A percentile compares a stretch with the other conserved stretches of the same genome.
phyloP scores from a whole-genome alignment of 1,139 yeast species.

The Neolecta irregularis region DNA sequence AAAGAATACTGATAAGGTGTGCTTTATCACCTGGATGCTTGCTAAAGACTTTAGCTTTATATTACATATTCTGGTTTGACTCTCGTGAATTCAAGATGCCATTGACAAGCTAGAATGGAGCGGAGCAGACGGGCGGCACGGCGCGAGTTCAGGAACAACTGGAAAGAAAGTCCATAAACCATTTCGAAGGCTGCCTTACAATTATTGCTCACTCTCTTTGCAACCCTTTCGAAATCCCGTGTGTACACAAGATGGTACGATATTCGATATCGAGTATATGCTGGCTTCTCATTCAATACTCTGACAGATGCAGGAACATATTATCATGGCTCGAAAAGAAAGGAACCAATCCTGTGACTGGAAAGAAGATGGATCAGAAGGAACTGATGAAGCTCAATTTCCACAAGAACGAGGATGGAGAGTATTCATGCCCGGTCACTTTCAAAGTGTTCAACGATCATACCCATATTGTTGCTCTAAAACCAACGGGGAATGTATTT shows the following conservation, averaged over 20 bases:
- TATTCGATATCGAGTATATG: slow-evolving; percentile 22
- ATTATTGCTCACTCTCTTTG: slow-evolving; percentile 25
- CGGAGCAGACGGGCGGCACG: slow-evolving; percentile 20
- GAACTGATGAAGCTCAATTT: slow-evolving; percentile 22
- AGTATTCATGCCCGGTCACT: slow-evolving; percentile 25
- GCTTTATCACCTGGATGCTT: slow-evolving; percentile 21
- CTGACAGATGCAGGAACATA: slow-evolving; percentile 18
- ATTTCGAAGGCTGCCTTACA: slow-evolving; percentile 21
- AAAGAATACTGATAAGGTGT: slow-evolving; percentile 27
- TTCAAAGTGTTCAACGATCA: slow-evolving; percentile 22
- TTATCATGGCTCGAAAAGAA: slow-evolving; percentile 23
- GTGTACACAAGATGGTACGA: slow-evolving; percentile 18
- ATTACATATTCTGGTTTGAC: too few relatives aligned
- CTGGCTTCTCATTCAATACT: background rate
- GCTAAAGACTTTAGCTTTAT: too few relatives aligned
- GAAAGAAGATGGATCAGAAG: slow-evolving; percentile 18
- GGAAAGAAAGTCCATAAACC: slow-evolving; percentile 9
- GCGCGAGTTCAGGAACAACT: slow-evolving; percentile 20
- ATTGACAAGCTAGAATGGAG: too few relatives aligned
- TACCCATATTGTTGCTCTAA: slow-evolving; percentile 23
- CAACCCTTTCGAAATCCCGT: slow-evolving; percentile 24
- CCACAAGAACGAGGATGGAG: slow-evolving; percentile 21
- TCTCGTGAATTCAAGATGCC: too few relatives aligned
- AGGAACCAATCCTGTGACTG: slow-evolving; percentile 24
- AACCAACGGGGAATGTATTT: slow-evolving; percentile 25